Base-by-base conservation (phyloP, 2,329 filamentous ascomycete genomes). In the Ophiostoma ips region DNA sequence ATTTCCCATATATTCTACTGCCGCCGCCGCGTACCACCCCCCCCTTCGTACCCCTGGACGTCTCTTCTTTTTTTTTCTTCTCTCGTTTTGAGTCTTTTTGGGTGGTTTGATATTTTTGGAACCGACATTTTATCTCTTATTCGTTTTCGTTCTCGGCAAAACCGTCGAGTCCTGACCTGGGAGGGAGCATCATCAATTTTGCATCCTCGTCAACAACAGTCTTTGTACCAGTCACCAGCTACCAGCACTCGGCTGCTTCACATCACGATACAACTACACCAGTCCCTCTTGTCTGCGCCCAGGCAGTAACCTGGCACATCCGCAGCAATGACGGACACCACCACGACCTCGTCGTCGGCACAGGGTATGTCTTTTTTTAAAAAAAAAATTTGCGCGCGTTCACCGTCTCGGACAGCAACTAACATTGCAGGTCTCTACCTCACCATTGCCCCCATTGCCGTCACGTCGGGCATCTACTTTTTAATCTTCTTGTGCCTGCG, bases 401-500 rank as follows among this genome's bases (percentile, higher is more conserved):
- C 16, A 35, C 4, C 18, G 10, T 10, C 4, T 18, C 19, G n/a
- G 18, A 35, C 24, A 24, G 34, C 3, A 5, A n/a, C 45, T 45
- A 13, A 48, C 33, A 24, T 6, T 21, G 18, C 34, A 57, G 69
- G 66, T 49, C 62, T 72, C 48, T 60, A 71, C 50, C 62, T 69
- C 53, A 71, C 69, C 13, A 52, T 71, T 46, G 65, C 55, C 4
- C 69, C 69, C 9, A 62, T 68, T 31, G 61, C 62, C 18, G 33
- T 68, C 28, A 50, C 60, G 21, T 66, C 71, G 5, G 64, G 50
- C 40, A 53, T 66, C 38, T 71, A 72, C 59, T 46, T 73, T 10
- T 37, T 57, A 41, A 60, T 72, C 56, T 74, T 74, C 62, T 55
- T 73, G 50, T 43, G 69, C 51, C 58, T 74, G 36, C 66, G 71